phyloP scores from a whole-genome alignment of 164 flowering plant species.

The Chimonanthus salicifolius region DNA sequence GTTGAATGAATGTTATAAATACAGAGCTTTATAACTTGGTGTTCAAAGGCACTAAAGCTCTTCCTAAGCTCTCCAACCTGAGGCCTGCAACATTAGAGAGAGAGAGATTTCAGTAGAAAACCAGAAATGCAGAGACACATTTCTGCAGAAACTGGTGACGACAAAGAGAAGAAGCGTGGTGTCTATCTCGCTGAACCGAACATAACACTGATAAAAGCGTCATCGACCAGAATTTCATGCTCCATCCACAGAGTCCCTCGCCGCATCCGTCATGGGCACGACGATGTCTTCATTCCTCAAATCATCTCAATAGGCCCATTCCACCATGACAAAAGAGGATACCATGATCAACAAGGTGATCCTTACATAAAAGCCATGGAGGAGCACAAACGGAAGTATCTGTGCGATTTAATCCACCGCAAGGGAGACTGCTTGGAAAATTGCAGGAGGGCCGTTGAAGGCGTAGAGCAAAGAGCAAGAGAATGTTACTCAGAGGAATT shows the following conservation, averaged over 20 bases:
- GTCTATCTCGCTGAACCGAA: too few relatives aligned
- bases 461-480: neutral
- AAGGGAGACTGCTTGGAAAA: neutral
- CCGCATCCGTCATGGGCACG: neutral
- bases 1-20: too few relatives aligned
- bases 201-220: too few relatives aligned
- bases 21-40: too few relatives aligned
- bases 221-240: neutral
- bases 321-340: neutral
- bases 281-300: neutral
- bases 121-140: too few relatives aligned
- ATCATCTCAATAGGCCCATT: constrained; percentile 2
- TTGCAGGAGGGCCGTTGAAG: neutral
- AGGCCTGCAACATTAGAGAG: too few relatives aligned
- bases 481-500: neutral
- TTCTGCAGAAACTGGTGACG: too few relatives aligned
- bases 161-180: too few relatives aligned
- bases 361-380: neutral
- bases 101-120: too few relatives aligned
- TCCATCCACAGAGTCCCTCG: constrained; percentile 2
- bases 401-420: neutral
- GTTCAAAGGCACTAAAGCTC: too few relatives aligned
- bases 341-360: neutral
- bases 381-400: constrained; percentile 6
- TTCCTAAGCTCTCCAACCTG: too few relatives aligned